Base-by-base conservation (phyloP, 768 basidiomycete species). In the Lentinus brumalis region DNA sequence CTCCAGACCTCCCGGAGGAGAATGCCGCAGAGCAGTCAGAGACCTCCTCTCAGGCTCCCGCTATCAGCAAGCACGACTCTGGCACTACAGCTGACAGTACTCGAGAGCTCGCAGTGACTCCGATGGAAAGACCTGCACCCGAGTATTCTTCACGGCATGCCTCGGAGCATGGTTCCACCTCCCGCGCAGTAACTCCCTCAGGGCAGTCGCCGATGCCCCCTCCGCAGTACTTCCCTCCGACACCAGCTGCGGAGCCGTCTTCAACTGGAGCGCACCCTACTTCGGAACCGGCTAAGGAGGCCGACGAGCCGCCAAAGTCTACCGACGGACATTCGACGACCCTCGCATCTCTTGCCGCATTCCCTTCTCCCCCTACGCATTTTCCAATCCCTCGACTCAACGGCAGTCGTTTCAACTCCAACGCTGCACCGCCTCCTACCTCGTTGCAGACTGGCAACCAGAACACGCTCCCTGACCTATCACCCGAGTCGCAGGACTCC, bases 321-420 rank as follows among this genome's bases (percentile, higher is more conserved):
- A n/a, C 62, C 61, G 15, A 66, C 63, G 39, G 61, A 57, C 75
- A 76, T 71, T 52, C 74, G 68, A 35, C 71, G 71, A 50, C 77
- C 73, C 79, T 89, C n/a, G 80, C 86, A 18, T 87, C 88, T 1
- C 76, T 92, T 26, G 88, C 86, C 35, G 86, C 85, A 0, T 92
- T 92, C 71, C 90, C 90, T 26, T 73, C 81, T 0, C 90, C 90
- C 15, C 90, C 90, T 0, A 84, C 83, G 0, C 88, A 91, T 70
- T 83, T 87, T 59, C 89, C 89, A 12, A 73, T 87, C 14, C 89
- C 86, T 39, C 81, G 83, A 5, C 65, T 70, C 8, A 53, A 52
- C 26, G 70, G 61, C 18, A 63, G 52, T 45, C 56, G 44, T 9
- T 57, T 59, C 40, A 56, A 30, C 16, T 45, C 35, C 6, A 35